A percentile compares a stretch with the other conserved stretches of the same genome.
Evolutionary conservation across 2,329 filamentous ascomycete species (phyloP).

Genomic region (Ophiostoma populinum): DNA sequence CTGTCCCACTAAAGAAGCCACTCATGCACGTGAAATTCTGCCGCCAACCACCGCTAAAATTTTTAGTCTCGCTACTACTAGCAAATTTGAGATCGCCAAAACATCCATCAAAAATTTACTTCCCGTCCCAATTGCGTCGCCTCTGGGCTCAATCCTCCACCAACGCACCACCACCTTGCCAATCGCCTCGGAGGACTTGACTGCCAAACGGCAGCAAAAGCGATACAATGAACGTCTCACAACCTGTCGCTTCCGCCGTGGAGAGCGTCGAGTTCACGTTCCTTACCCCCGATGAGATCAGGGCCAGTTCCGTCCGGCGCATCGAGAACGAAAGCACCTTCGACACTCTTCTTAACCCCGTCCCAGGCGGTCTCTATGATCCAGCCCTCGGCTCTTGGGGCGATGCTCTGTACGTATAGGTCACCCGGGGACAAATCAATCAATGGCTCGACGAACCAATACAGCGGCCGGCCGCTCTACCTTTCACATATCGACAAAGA

Average conservation of each 20-base stretch:
- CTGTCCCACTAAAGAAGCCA: neutral
- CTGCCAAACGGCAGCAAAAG: constrained; percentile 1
- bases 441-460: no score
- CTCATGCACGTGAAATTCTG: constrained; percentile 12
- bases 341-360: constrained; percentile 75
- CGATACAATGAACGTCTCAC: constrained; percentile 48
- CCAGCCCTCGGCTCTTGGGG: constrained; percentile 79
- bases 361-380: constrained; percentile 85
- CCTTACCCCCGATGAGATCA: constrained; percentile 67
- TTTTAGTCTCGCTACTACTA: constrained; percentile 6
- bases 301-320: constrained; percentile 76
- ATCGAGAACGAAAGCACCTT: constrained; percentile 93
- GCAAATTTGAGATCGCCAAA: neutral
- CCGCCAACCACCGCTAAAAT: constrained; percentile 13
- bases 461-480: no score
- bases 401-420: constrained; percentile 53
- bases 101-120: constrained; percentile 2
- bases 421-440: no score
- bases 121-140: neutral
- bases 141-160: neutral
- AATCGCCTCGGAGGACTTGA: neutral
- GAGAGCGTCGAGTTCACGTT: constrained; percentile 81
- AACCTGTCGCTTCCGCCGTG: constrained; percentile 70
- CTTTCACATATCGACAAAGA: no score
- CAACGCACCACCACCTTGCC: neutral